Evolutionary conservation across 176 grass and related monocot genomes (phyloP).

Genomic region (Puya raimondii): DNA sequence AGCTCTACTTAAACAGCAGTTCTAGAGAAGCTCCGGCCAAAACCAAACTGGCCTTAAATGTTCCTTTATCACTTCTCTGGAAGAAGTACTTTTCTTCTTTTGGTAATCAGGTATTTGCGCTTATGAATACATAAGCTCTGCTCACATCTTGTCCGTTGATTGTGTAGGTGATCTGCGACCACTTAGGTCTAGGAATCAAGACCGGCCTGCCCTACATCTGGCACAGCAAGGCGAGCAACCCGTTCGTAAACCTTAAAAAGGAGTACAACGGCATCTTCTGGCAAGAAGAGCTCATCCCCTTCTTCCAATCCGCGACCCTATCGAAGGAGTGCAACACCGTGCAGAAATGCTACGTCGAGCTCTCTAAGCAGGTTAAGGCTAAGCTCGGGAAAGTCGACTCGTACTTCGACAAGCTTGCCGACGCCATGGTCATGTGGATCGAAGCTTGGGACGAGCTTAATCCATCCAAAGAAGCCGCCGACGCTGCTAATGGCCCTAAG

Average conservation of each 20-base stretch:
- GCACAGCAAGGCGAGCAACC: constrained; percentile 70
- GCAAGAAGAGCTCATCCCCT: constrained; percentile 69
- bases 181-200: constrained; percentile 50
- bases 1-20: too few relatives aligned
- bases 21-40: too few relatives aligned
- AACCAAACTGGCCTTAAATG: too few relatives aligned
- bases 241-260: constrained; percentile 58
- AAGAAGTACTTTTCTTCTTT: too few relatives aligned
- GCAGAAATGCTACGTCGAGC: constrained; percentile 49
- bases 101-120: too few relatives aligned
- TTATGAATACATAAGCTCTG: too few relatives aligned
- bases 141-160: not conserved
- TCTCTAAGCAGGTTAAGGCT: constrained; percentile 41
- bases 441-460: constrained; percentile 67
- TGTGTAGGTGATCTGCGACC: constrained; percentile 46
- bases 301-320: constrained; percentile 42
- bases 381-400: constrained; percentile 44
- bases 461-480: constrained; percentile 20
- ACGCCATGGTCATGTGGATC: constrained; percentile 65
- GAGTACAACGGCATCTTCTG: constrained; percentile 65
- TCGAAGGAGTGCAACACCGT: constrained; percentile 46
- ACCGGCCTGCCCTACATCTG: constrained; percentile 63
- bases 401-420: constrained; percentile 62
- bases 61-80: too few relatives aligned
- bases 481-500: constrained; percentile 18